These are phyloP conservation scores for Wickerhamomyces bisporus DNA, from an alignment of 805 yeast species.

Conservation along the genomic window DNA sequence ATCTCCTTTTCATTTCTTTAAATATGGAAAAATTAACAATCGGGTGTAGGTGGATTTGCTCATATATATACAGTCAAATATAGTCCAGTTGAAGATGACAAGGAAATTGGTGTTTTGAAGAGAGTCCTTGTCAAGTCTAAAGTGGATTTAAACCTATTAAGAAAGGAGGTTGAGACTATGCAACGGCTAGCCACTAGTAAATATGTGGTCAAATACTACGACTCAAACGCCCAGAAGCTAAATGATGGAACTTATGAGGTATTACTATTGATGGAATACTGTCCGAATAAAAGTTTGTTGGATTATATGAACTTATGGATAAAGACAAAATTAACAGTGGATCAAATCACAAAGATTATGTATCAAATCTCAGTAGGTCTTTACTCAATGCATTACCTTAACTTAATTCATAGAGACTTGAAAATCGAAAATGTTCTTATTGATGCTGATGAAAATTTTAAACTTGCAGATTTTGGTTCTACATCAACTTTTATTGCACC, in stretches of 20 bases:
- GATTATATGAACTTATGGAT: slow-evolving; percentile 88
- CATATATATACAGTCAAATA: slow-evolving; percentile 66
- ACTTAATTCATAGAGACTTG: slow-evolving; percentile 85
- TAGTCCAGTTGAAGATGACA: slow-evolving; percentile 39
- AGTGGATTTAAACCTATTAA: slow-evolving; percentile 54
- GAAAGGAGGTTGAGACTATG: slow-evolving; percentile 81
- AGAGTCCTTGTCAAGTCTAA: slow-evolving; percentile 72
- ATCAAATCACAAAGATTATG: slow-evolving; percentile 79
- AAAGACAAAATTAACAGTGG: slow-evolving; percentile 68
- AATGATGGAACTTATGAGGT: slow-evolving; percentile 68
- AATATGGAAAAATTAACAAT: too few species aligned
- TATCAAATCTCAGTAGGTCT: slow-evolving; percentile 75
- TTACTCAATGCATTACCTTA: slow-evolving; percentile 73
- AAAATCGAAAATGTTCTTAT: slow-evolving; percentile 94
- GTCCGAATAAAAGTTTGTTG: slow-evolving; percentile 79
- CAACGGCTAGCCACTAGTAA: slow-evolving; percentile 49
- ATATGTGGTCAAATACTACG: slow-evolving; percentile 64
- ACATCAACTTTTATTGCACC: slow-evolving; percentile 66
- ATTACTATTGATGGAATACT: slow-evolving; percentile 85
- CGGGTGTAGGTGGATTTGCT: slow-evolving; percentile 68
- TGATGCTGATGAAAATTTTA: slow-evolving; percentile 62
- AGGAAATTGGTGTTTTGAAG: slow-evolving; percentile 61
- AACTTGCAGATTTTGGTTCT: slow-evolving; percentile 92
- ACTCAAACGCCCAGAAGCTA: slow-evolving; percentile 68
- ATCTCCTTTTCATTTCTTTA: neutral